phyloP scores from a whole-genome alignment of 2,329 filamentous ascomycete genomes.

The Sporothrix globosa region DNA sequence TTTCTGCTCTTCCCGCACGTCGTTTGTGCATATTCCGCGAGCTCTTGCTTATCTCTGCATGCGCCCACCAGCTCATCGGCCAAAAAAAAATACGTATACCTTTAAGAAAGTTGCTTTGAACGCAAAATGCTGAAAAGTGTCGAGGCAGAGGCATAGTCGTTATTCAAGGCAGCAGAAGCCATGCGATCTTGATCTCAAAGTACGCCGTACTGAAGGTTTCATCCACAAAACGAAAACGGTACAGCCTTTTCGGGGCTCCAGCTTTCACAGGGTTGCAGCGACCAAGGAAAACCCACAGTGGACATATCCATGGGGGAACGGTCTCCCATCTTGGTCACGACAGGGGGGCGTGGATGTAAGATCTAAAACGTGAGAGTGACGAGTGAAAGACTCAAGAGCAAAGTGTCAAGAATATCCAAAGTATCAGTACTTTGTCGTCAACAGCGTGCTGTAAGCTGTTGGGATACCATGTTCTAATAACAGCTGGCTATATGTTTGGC shows the following conservation, averaged over 20 bases:
- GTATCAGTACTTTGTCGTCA: constrained; percentile 25
- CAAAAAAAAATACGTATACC: no score
- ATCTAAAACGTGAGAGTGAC: neutral
- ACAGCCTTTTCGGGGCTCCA: neutral
- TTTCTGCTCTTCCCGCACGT: neutral
- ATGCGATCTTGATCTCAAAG: no score
- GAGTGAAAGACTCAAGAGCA: no score
- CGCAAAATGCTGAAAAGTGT: no score
- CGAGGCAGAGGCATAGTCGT: no score
- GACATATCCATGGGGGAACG: neutral
- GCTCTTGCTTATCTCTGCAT: neutral
- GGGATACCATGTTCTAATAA: neutral
- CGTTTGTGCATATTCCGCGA: neutral
- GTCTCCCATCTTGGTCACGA: constrained; percentile 10
- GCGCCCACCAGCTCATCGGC: neutral
- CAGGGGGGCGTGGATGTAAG: constrained; percentile 2
- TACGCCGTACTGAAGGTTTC: neutral
- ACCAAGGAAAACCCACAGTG: neutral
- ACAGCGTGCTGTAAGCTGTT: constrained; percentile 10
- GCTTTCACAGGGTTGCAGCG: constrained; percentile 11
- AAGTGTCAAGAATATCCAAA: neutral
- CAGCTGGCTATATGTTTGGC: neutral
- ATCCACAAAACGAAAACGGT: neutral
- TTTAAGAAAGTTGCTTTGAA: no score
- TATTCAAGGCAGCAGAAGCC: no score